Conservation (phyloP, 2,329 filamentous ascomycete genomes). For the Fusarium lyarnte region DNA sequence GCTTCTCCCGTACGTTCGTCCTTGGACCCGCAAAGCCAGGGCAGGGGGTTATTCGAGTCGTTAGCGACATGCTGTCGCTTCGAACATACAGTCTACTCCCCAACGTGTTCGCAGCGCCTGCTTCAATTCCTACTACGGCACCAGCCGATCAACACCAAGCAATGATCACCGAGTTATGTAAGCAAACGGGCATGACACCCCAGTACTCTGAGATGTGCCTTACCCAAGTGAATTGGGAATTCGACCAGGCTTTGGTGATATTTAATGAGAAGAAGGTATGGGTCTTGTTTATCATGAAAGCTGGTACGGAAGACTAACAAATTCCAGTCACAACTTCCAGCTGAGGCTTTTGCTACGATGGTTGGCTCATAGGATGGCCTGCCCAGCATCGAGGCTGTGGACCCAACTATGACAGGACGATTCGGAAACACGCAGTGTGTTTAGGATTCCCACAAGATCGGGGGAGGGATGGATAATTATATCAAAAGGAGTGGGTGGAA, state of each 20-base stretch:
- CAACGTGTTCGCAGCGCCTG: slow-evolving; percentile 50
- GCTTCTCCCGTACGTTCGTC: slow-evolving; percentile 84
- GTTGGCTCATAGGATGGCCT: slow-evolving; percentile 24
- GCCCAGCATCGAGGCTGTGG: not conserved
- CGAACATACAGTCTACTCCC: slow-evolving; percentile 69
- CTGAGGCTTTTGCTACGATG: slow-evolving; percentile 56
- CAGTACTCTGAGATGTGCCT: slow-evolving; percentile 85
- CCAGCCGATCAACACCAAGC: slow-evolving; percentile 66
- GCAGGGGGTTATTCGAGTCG: slow-evolving; percentile 73
- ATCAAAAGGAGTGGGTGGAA: not conserved
- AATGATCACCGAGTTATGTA: slow-evolving; percentile 78
- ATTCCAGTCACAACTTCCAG: slow-evolving; percentile 56
- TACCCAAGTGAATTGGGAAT: slow-evolving; percentile 80
- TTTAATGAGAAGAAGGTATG: slow-evolving; percentile 81
- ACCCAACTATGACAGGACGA: not conserved
- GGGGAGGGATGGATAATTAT: not conserved
- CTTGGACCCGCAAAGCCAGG: slow-evolving; percentile 77
- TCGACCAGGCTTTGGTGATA: slow-evolving; percentile 76
- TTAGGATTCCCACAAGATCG: not conserved
- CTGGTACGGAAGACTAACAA: slow-evolving; percentile 10
- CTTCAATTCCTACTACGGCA: slow-evolving; percentile 31
- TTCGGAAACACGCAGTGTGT: slow-evolving; percentile 5
- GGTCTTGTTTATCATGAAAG: not conserved
- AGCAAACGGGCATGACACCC: slow-evolving; percentile 81
- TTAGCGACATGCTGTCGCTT: slow-evolving; percentile 81